Base-by-base conservation (phyloP, 192 early-diverging fungal genomes). In the Phycomyces blakesleeanus region DNA sequence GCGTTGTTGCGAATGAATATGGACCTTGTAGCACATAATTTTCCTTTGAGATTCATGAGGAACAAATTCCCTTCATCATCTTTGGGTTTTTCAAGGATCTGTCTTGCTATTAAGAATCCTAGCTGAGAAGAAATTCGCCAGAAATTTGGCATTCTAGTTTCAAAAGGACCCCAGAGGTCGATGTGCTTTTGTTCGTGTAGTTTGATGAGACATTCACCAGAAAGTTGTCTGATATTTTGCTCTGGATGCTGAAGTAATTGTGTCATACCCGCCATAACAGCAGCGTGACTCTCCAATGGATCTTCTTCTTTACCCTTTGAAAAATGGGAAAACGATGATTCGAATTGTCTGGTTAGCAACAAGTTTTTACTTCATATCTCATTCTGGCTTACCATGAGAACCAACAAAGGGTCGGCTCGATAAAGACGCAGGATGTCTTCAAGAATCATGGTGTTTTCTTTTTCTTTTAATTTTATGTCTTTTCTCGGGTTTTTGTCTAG, bases 121-220 rank as follows among this genome's bases (percentile, higher is more conserved):
- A 79, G 68, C 74, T 80, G 68, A 7, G 72, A 76, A 60, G 74
- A 47, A 8, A 88, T 71, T 14, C 80, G 85, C 93, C 93, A 95
- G 64, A 90, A 89, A 4, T 78, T 86, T 22, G 69, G 57, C 73
- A 91, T 85, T 6, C 55, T 22, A 2, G 75, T 74, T 0, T 82
- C 87, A 34, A 74, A 73, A 42, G 89, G 83, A 3, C 92, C 90
- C 95, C 95, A 97, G 61, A 86, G 75, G 34, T 79, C 71, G 47
- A 93, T 84, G 26, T 82, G 75, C 14, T 81, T 67, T 9, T 83
- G 74, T 29, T 83, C 80, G 70, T 91, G 86, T 5, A 97, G 78
- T 29, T 83, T 67, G 10, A 85, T 82, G 44, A 97, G 68, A 24
- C 87, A 83, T 54, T 87, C 75, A 0, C 81, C 84, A 0, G 92